phyloP scores from a whole-genome alignment of 2,329 filamentous ascomycete genomes.

The Colletotrichum echinochloae region DNA sequence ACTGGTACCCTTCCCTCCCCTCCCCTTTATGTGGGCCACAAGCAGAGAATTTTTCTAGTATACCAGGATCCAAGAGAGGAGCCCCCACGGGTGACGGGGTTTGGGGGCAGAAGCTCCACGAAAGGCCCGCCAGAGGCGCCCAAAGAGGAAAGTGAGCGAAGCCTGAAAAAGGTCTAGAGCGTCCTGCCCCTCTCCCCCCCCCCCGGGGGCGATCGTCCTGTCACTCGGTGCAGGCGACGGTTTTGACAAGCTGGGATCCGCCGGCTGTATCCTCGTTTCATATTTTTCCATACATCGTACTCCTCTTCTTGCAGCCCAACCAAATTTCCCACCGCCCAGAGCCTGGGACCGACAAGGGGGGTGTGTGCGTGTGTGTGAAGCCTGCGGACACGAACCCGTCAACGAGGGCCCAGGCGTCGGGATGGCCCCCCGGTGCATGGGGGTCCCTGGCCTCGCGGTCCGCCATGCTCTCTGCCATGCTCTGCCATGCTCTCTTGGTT shows the following conservation, averaged over 20 bases:
- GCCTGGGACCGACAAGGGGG: not conserved
- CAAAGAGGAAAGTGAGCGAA: slow-evolving; percentile 1
- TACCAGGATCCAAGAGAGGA: slow-evolving; percentile 3
- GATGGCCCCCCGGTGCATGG: slow-evolving; percentile 28
- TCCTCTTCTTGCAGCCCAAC: not conserved
- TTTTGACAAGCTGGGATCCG: slow-evolving; percentile 32
- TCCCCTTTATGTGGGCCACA: not conserved
- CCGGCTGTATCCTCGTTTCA: slow-evolving; percentile 31
- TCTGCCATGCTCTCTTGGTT: slow-evolving; percentile 4
- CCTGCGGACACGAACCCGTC: not conserved
- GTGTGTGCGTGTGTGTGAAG: not conserved
- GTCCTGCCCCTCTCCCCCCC: not conserved
- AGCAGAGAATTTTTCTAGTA: slow-evolving; percentile 10
- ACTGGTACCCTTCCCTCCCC: not conserved
- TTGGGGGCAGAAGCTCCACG: slow-evolving; percentile 5
- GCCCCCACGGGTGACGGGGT: not conserved
- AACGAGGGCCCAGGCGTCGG: slow-evolving; percentile 26
- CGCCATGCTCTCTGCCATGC: not conserved
- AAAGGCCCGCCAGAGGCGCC: slow-evolving; percentile 7
- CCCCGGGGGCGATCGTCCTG: slow-evolving; percentile 38
- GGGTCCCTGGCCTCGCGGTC: not conserved
- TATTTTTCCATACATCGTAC: not conserved
- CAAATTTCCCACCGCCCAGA: slow-evolving; percentile 13
- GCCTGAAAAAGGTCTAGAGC: slow-evolving; percentile 21
- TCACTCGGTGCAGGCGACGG: not conserved